Evolutionary conservation across 176 grass and related monocot genomes (phyloP).

Genomic region (Panicum miliaceum): DNA sequence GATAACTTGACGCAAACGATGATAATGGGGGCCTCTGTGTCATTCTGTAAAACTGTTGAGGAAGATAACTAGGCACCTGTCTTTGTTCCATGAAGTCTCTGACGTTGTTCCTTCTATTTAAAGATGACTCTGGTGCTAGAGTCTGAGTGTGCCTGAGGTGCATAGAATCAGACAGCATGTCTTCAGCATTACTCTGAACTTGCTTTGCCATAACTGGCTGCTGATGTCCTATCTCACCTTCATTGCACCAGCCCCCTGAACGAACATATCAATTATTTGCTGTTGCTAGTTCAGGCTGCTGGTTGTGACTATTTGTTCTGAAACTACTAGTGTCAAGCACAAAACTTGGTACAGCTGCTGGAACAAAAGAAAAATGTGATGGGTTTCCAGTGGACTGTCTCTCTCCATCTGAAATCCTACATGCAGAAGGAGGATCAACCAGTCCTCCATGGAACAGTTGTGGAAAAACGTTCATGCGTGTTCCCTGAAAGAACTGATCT

Average conservation of each 20-base stretch:
- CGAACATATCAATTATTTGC: constrained; percentile 42
- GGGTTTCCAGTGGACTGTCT: constrained; percentile 30
- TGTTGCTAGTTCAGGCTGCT: constrained; percentile 43
- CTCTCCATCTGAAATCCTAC: constrained; percentile 33
- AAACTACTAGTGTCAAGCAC: constrained; percentile 28
- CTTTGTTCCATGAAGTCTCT: constrained; percentile 46
- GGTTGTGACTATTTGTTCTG: constrained; percentile 36
- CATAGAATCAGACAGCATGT: constrained; percentile 23
- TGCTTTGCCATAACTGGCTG: constrained; percentile 28
- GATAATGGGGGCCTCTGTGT: constrained; percentile 29
- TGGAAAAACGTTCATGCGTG: constrained; percentile 18
- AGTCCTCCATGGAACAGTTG: constrained; percentile 29
- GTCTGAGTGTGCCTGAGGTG: constrained; percentile 16
- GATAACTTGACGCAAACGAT: constrained; percentile 31
- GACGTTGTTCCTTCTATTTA: constrained; percentile 34
- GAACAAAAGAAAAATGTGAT: constrained; percentile 41
- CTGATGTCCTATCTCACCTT: constrained; percentile 25
- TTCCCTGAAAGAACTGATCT: constrained; percentile 35
- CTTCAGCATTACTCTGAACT: constrained; percentile 40
- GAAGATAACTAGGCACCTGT: constrained; percentile 31
- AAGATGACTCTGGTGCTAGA: constrained; percentile 49
- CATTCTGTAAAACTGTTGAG: constrained; percentile 33
- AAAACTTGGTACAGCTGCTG: constrained; percentile 35
- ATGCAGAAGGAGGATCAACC: constrained; percentile 23
- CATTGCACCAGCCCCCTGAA: constrained; percentile 10